These are phyloP conservation scores for Claviceps spartinae DNA, from an alignment of 2,329 filamentous ascomycete species.

Conservation along the genomic window DNA sequence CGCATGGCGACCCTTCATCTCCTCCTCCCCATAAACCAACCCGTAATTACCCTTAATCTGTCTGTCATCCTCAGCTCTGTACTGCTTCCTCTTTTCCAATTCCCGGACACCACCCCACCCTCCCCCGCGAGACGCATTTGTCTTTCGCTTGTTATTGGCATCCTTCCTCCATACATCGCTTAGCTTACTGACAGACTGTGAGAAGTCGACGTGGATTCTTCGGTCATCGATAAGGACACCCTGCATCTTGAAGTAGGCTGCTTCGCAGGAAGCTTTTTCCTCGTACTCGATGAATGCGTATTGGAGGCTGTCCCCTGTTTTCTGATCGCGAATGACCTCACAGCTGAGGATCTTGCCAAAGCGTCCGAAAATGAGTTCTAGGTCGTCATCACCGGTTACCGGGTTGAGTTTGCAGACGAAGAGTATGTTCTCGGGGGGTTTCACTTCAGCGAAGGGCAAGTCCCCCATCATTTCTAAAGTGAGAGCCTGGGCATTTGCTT, in stretches of 20 bases:
- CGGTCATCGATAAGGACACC: slow-evolving; percentile 93
- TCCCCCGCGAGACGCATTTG: slow-evolving; percentile 48
- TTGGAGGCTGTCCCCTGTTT: slow-evolving; percentile 87
- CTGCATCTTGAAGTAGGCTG: slow-evolving; percentile 98
- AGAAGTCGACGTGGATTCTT: slow-evolving; percentile 96
- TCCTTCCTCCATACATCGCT: slow-evolving; percentile 80
- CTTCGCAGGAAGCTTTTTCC: slow-evolving; percentile 82
- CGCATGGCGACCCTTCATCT: slow-evolving; percentile 41
- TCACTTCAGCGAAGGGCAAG: slow-evolving; percentile 91
- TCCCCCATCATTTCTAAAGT: slow-evolving; percentile 98
- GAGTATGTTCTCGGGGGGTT: slow-evolving; percentile 89
- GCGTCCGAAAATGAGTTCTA: slow-evolving; percentile 91
- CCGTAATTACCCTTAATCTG: slow-evolving; percentile 43
- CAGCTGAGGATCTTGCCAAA: slow-evolving; percentile 93
- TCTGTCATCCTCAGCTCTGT: slow-evolving; percentile 51
- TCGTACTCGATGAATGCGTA: slow-evolving; percentile 98
- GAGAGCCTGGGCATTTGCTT: slow-evolving; percentile 84
- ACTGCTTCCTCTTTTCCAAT: slow-evolving; percentile 83
- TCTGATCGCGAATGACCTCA: slow-evolving; percentile 88
- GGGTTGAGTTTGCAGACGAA: slow-evolving; percentile 99
- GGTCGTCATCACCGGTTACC: slow-evolving; percentile 84
- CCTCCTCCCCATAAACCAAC: slow-evolving; percentile 70
- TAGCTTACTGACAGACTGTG: slow-evolving; percentile 79
- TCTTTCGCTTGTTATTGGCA: slow-evolving; percentile 65
- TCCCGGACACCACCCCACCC: slow-evolving; percentile 86